Base-by-base conservation (phyloP, 805 yeast species). In the Yueomyces sinensis region DNA sequence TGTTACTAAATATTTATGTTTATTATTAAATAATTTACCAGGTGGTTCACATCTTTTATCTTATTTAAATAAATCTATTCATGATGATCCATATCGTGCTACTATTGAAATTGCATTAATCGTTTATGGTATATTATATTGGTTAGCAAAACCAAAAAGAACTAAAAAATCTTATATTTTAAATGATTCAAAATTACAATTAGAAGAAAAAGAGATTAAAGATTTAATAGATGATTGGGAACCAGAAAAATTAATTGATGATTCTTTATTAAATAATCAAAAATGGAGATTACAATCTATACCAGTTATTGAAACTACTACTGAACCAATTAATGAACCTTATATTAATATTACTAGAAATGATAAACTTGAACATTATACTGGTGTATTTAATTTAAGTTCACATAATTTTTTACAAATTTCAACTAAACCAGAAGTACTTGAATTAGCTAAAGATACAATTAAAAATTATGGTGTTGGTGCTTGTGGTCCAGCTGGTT, bases 401-500 rank as follows among this genome's bases (percentile, higher is more conserved):
- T 70, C 84, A 3, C 58, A 70, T 37, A 94, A 89, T 58, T 77
- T 78, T 45, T 65, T 83, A 50, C 70, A 75, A 46, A 60, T 84
- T 52, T 70, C 77, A 33, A 57, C 58, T 24, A 59, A 70, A 44
- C 56, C 58, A 16, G 52, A 41, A 13, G 63, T 84, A 28, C 62
- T 62, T 34, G 55, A 63, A 16, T 68, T 64, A 11, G 84, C 86
- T 4, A 66, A 71, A 34, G 54, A 62, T 22, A 66, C 74, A 17
- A 74, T 91, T 40, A 63, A 65, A 32, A 65, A 66, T 38, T 74
- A 80, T 39, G 98, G 98, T 53, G 96, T 91, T 34, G 98, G 98
- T 43, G 89, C 96, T 1, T 91, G 98, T 65, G 95, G 97, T 29
- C 97, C 98, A 4, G 94, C 96, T 30, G 94, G 94, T 37, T 91